A percentile compares a stretch with the other conserved stretches of the same genome.
Conservation (phyloP, 345 rosid species). For the Pseudoturritis turrita region DNA sequence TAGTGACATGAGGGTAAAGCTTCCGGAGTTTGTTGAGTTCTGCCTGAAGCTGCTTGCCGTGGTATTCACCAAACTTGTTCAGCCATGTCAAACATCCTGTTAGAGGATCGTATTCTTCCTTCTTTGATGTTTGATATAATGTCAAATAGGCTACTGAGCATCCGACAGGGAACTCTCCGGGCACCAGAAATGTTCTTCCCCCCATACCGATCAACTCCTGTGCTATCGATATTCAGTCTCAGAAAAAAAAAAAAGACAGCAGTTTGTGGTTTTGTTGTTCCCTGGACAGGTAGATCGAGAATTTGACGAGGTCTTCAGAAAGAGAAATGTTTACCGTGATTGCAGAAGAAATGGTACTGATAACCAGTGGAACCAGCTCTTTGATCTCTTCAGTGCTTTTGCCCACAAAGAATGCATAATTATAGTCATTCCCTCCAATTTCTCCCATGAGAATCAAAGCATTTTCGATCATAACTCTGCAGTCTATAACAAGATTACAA, state of each 20-base stretch:
- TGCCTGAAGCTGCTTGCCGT: slow-evolving; percentile 33
- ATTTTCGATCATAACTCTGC: slow-evolving; percentile 25
- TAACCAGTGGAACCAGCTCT: slow-evolving; percentile 36
- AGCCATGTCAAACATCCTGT: slow-evolving; percentile 44
- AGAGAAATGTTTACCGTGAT: slow-evolving; percentile 29
- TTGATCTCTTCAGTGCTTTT: slow-evolving; percentile 18
- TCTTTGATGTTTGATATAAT: slow-evolving; percentile 19
- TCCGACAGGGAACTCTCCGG: slow-evolving; percentile 42
- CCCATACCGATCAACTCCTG: slow-evolving; percentile 48
- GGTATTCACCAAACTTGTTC: slow-evolving; percentile 36
- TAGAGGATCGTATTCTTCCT: slow-evolving; percentile 33
- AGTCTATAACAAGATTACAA: neutral
- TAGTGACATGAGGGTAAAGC: slow-evolving; percentile 36
- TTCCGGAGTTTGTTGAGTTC: slow-evolving; percentile 17
- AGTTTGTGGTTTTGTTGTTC: neutral
- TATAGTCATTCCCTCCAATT: slow-evolving; percentile 57
- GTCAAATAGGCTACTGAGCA: slow-evolving; percentile 32
- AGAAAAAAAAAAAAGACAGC: neutral
- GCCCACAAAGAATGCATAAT: slow-evolving; percentile 11
- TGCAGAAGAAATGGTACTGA: slow-evolving; percentile 29
- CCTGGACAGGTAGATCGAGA: neutral
- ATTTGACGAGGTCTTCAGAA: neutral
- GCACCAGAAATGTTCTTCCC: slow-evolving; percentile 43
- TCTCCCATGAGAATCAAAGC: slow-evolving; percentile 58
- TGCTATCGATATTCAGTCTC: neutral